Base-by-base conservation (phyloP, 345 rosid genomes). In the Trapa bicornis region DNA sequence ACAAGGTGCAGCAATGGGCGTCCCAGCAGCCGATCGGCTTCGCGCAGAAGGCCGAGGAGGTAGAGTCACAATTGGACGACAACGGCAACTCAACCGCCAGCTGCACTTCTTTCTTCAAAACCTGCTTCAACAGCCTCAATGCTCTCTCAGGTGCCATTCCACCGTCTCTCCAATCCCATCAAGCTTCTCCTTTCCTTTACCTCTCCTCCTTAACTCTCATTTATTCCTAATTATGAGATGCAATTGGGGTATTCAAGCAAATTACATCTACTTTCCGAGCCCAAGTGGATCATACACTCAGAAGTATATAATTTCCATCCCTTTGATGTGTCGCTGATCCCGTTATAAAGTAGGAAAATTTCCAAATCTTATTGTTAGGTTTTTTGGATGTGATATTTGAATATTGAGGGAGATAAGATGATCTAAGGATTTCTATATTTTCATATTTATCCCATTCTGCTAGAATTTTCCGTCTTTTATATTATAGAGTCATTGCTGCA, bases 81-180 rank as follows among this genome's bases (percentile, higher is more conserved):
- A 52, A 15, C n/a, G 53, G 69, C 48, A 36, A 37, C 33, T 47
- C 60, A 7, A 41, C 37, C 32, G 63, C 37, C 32, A 58, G 61
- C 66, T 66, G 50, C 64, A 66, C 73, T 29, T 68, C 75, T 64
- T 72, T 72, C 71, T 72, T 81, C 72, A 76, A 74, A 4, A 74
- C 80, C 58, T 74, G 67, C 68, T 72, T 78, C 67, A 70, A 81
- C 69, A 80, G 84, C 17, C 70, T 81, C 66, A 79, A 79, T 65
- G 83, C 81, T 71, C 64, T 81, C 54, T 73, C 82, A 76, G 82
- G 85, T 78, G 47, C 63, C 41, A 65, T 78, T 61, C 63, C 41
- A 65, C 6, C 43, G 43, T 22, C 58, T 32, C 2, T 11, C 11
- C 48, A 7, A 22, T 22, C 29, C 37, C 52, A 17, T 43, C 29